Conservation (phyloP, 2,329 filamentous ascomycete species). For the Cladobotryum mycophilum region DNA sequence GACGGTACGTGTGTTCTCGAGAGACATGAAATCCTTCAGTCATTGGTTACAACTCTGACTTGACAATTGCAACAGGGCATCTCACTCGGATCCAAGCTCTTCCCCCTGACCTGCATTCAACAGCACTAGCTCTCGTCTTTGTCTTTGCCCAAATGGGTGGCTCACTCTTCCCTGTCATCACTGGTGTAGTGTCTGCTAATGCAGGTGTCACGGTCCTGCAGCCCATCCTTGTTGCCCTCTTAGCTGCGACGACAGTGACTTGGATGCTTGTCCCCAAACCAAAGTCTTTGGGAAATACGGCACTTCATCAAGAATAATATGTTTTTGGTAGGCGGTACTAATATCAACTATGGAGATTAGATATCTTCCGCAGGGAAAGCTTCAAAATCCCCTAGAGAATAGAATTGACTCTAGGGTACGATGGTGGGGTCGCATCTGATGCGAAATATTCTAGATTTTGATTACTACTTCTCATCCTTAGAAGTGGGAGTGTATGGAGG, state of each 20-base stretch:
- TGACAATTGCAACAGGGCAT: slow-evolving; percentile 36
- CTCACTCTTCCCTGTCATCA: slow-evolving; percentile 49
- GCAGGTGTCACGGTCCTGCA: slow-evolving; percentile 44
- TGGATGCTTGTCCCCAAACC: slow-evolving; percentile 40
- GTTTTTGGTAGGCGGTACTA: neutral
- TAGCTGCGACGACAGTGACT: slow-evolving; percentile 38
- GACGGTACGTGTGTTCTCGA: slow-evolving; percentile 34
- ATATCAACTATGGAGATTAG: no score
- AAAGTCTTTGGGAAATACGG: slow-evolving; percentile 24
- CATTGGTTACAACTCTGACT: no score
- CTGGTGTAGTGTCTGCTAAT: slow-evolving; percentile 42
- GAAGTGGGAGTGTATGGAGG: no score
- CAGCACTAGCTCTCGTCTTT: slow-evolving; percentile 44
- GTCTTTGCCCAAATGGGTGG: slow-evolving; percentile 51
- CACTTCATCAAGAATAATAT: slow-evolving; percentile 29
- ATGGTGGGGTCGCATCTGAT: no score
- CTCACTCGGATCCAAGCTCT: slow-evolving; percentile 46
- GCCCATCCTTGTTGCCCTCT: slow-evolving; percentile 43
- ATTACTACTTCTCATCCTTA: no score
- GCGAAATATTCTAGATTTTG: no score
- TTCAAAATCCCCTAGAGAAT: no score
- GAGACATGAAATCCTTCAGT: no score
- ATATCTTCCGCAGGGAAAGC: no score
- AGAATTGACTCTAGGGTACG: no score
- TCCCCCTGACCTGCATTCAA: slow-evolving; percentile 27